Percentiles rank a stretch among this genome's conserved stretches.
Conservation (phyloP, 2,329 filamentous ascomycete species). For the Penicillium sp. region DNA sequence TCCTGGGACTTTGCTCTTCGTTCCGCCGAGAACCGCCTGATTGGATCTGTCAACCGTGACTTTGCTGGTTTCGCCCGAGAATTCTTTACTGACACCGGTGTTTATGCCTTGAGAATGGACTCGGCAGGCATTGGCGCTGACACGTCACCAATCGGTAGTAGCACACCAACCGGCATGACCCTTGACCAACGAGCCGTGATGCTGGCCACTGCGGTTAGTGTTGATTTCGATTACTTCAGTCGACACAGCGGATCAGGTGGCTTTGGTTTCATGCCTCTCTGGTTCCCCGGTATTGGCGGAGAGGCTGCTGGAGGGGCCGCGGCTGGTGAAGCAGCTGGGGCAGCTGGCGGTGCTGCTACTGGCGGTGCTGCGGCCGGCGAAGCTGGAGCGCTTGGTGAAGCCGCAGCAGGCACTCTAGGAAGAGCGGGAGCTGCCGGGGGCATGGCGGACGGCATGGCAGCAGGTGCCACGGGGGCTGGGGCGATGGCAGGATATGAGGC, state of each 20-base stretch:
- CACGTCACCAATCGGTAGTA: conserved; percentile 26
- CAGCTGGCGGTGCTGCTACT: conserved; percentile 42
- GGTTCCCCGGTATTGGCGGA: conserved; percentile 52
- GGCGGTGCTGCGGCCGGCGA: conserved; percentile 44
- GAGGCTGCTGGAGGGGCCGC: conserved; percentile 45
- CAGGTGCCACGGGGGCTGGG: conserved; percentile 58
- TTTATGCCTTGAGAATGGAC: conserved; percentile 69
- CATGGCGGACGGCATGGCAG: conserved; percentile 42
- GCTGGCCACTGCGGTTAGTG: conserved; percentile 67
- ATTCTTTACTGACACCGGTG: conserved; percentile 68
- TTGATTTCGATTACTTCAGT: conserved; percentile 72
- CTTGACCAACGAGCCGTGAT: conserved; percentile 69
- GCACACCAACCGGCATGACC: conserved; percentile 58
- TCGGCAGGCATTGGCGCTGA: conserved; percentile 54
- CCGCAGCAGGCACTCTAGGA: conserved; percentile 18
- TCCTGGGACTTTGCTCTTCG: conserved; percentile 68
- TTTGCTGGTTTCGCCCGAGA: conserved; percentile 67
- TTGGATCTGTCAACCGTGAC: conserved; percentile 67
- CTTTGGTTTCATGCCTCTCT: conserved; percentile 58
- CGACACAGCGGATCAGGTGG: conserved; percentile 57
- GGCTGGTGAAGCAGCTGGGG: conserved; percentile 44
- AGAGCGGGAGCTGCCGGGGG: conserved; percentile 48
- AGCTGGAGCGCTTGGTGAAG: conserved; percentile 38
- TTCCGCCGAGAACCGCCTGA: conserved; percentile 53
- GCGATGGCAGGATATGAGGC: conserved; percentile 67